phyloP scores from a whole-genome alignment of 345 rosid genomes.

The Lenwebbia sp. region DNA sequence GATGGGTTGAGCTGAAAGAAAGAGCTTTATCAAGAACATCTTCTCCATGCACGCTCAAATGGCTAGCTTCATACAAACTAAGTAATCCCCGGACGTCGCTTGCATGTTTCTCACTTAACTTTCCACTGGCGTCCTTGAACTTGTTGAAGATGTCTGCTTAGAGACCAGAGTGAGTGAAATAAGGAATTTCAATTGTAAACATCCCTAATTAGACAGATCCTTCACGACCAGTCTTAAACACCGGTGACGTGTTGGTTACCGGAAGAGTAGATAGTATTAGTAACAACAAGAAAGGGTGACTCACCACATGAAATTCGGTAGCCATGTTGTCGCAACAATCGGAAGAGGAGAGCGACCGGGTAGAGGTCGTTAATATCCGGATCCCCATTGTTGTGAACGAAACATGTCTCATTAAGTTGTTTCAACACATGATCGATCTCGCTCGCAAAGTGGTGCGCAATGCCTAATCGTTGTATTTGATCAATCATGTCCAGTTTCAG shows the following conservation, averaged over 20 bases:
- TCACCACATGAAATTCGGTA: background rate
- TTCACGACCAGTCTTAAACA: too few species aligned
- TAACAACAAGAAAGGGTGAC: background rate
- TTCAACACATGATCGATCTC: constrained; percentile 1
- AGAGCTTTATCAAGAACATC: background rate
- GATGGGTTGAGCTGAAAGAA: background rate
- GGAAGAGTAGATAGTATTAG: too few species aligned
- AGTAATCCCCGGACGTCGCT: background rate
- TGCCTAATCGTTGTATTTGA: constrained; percentile 6
- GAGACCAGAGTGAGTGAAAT: background rate
- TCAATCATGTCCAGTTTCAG: background rate
- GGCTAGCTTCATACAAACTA: background rate
- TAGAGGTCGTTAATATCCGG: background rate
- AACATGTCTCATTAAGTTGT: background rate
- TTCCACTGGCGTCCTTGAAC: constrained; percentile 10
- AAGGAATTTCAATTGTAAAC: background rate
- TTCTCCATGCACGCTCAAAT: constrained; percentile 8
- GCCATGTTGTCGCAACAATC: constrained; percentile 11
- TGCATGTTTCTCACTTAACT: constrained; percentile 14
- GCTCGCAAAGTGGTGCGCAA: constrained; percentile 4
- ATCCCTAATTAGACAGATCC: background rate
- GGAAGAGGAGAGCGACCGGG: constrained; percentile 8
- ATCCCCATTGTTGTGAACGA: background rate
- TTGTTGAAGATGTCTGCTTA: constrained; percentile 15
- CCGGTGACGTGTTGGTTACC: too few species aligned